Evolutionary conservation across 768 basidiomycete species (phyloP).

Genomic region (Amanita rubescens): DNA sequence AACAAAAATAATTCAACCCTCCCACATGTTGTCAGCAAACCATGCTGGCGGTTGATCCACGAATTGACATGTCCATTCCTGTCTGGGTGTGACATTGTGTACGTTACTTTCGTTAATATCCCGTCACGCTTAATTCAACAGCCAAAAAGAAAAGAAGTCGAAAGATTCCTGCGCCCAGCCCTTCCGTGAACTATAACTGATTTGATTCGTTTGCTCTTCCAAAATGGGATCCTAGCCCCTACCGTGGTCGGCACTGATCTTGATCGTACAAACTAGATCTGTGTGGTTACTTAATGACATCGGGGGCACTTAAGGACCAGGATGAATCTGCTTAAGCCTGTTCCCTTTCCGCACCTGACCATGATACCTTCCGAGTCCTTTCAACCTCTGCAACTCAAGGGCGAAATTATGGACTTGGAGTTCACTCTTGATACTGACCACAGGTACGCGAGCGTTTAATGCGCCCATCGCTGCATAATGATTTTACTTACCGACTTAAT

Average conservation of each 20-base stretch:
- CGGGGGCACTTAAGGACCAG: conserved; percentile 47
- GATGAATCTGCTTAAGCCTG: conserved; percentile 38
- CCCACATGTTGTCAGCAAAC: conserved; percentile 24
- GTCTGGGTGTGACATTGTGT: conserved; percentile 20
- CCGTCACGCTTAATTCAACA: conserved; percentile 25
- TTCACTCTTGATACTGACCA: conserved; percentile 67
- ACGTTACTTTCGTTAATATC: conserved; percentile 16
- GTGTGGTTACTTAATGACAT: conserved; percentile 53
- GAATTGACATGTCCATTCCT: conserved; percentile 26
- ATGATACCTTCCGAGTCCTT: conserved; percentile 52
- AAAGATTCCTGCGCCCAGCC: conserved; percentile 7
- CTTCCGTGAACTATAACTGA: conserved; percentile 7
- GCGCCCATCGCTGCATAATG: conserved; percentile 12
- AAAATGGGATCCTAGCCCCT: conserved; percentile 11
- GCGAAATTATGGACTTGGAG: conserved; percentile 73
- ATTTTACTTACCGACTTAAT: conserved; percentile 40
- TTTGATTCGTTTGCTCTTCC: conserved; percentile 9
- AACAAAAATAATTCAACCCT: conserved; percentile 25
- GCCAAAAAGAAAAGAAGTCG: conserved; percentile 9
- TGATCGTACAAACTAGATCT: conserved; percentile 30
- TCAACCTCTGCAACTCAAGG: conserved; percentile 59
- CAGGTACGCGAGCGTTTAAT: conserved; percentile 30
- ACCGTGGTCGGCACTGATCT: conserved; percentile 35
- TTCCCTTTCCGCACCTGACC: conserved; percentile 41
- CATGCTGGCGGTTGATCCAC: conserved; percentile 29